phyloP scores from a whole-genome alignment of 805 yeast genomes.

The Isabelozyma gotoi region DNA sequence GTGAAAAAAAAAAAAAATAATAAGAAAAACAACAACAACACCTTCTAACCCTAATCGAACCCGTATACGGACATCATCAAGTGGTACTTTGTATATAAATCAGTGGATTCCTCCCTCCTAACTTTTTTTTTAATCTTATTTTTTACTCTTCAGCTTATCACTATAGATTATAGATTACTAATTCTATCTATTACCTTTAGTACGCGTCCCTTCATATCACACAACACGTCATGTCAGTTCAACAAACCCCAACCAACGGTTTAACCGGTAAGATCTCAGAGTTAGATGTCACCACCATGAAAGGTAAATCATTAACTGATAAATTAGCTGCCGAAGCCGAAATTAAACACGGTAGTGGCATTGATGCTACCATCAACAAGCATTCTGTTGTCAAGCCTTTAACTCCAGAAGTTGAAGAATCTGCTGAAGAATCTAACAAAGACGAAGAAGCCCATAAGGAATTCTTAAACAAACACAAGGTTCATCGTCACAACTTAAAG shows the following conservation, averaged over 20 bases:
- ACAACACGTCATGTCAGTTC: conserved; percentile 41
- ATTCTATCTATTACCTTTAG: too few species aligned
- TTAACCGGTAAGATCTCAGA: conserved; percentile 44
- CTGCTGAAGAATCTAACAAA: conserved; percentile 20
- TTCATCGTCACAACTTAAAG: conserved; percentile 72
- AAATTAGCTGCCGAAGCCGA: conserved; percentile 42
- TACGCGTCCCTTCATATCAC: not conserved
- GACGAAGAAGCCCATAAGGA: conserved; percentile 46
- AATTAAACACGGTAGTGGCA: conserved; percentile 30
- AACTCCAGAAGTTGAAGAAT: conserved; percentile 17
- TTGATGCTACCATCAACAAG: conserved; percentile 20
- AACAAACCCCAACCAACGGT: conserved; percentile 61
- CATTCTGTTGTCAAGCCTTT: conserved; percentile 15
- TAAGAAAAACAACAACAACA: not conserved
- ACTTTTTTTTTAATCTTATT: not conserved
- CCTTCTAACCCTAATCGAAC: not conserved
- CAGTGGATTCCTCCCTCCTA: not conserved
- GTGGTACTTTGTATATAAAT: conserved; percentile 1
- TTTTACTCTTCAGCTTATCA: not conserved
- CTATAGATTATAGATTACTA: not conserved
- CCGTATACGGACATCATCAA: not conserved
- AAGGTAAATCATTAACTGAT: conserved; percentile 40
- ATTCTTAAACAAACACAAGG: conserved; percentile 61
- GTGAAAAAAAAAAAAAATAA: not conserved
- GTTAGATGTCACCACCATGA: conserved; percentile 33